Evolutionary conservation across 768 basidiomycete genomes (phyloP), one percentile per base, ranked within the genome.

Genomic region (Mycena galopus): DNA sequence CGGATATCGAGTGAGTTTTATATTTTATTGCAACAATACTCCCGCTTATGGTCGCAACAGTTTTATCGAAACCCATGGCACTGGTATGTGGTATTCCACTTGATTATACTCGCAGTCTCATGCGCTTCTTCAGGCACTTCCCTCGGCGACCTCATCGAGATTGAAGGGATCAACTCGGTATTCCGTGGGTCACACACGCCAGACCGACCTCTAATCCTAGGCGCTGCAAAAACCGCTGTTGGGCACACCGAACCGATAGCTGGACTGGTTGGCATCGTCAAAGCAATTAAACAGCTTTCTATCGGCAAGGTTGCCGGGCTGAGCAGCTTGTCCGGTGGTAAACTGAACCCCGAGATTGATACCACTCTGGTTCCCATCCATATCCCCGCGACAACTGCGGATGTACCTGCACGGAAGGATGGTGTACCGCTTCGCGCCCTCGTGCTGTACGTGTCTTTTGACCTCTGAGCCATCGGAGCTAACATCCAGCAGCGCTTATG

Each of bases 131-230:
- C 57, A 82, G 82, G 82, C 35, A 83, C 83, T 11, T 76, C 78
- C 44, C 74, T 84, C 8, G 83, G 83, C 12, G 83, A 84, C 66
- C 77, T n/a, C n/a, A n/a, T n/a, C n/a, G n/a, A n/a, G n/a, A n/a
- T n/a, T n/a, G n/a, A n/a, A n/a, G n/a, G n/a, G n/a, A n/a, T n/a
- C n/a, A 83, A 81, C 47, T 77, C 81, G 47, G 83, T 82, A 21
- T 84, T 82, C 73, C 76, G 77, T 25, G 67, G 60, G 1, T 82
- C 82, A 1, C 83, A 82, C 53, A 74, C 79, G 0, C 65, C 75
- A 1, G 77, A 78, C 11, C 69, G 73, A 1, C 83, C 82, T n/a
- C 74, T 84, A 3, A 72, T 83, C 33, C 69, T 84, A 53, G 81
- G 81, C n/a, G 81, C 83, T 21, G 78, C 79, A 2, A 84, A 84